phyloP scores from a whole-genome alignment of 2,329 filamentous ascomycete species.

The Laburnicola sp. region DNA sequence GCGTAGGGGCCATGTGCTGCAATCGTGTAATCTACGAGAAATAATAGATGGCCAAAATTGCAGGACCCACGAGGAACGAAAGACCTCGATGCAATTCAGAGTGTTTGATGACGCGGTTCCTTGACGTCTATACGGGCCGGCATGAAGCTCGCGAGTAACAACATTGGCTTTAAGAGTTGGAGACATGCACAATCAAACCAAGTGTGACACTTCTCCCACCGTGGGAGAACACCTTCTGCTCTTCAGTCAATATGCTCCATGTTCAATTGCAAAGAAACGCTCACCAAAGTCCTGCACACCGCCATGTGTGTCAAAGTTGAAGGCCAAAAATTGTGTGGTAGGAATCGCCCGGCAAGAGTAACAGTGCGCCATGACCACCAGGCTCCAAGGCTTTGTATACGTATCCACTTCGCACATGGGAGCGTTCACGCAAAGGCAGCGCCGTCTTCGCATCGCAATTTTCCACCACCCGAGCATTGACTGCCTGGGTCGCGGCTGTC shows the following conservation, averaged over 20 bases:
- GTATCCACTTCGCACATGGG: too few species aligned
- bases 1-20: constrained; percentile 72
- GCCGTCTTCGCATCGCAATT: too few species aligned
- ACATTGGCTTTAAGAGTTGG: constrained; percentile 63
- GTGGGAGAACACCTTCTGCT: constrained; percentile 47
- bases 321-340: too few species aligned
- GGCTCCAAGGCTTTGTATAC: too few species aligned
- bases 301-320: too few species aligned
- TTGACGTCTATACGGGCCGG: constrained; percentile 71
- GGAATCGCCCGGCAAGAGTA: too few species aligned
- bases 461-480: too few species aligned
- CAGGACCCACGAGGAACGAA: constrained; percentile 67
- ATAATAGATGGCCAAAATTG: constrained; percentile 72
- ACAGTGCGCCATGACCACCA: too few species aligned
- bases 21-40: constrained; percentile 80
- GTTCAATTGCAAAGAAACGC: constrained; percentile 29
- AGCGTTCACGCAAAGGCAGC: too few species aligned
- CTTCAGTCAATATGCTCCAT: constrained; percentile 65
- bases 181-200: constrained; percentile 66
- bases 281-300: constrained; percentile 61
- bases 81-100: constrained; percentile 71
- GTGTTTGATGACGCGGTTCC: constrained; percentile 58
- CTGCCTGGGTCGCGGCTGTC: too few species aligned
- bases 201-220: constrained; percentile 66
- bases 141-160: constrained; percentile 61